Base-by-base conservation (phyloP, 306 rosid genomes). In the Begonia peltatifolia region DNA sequence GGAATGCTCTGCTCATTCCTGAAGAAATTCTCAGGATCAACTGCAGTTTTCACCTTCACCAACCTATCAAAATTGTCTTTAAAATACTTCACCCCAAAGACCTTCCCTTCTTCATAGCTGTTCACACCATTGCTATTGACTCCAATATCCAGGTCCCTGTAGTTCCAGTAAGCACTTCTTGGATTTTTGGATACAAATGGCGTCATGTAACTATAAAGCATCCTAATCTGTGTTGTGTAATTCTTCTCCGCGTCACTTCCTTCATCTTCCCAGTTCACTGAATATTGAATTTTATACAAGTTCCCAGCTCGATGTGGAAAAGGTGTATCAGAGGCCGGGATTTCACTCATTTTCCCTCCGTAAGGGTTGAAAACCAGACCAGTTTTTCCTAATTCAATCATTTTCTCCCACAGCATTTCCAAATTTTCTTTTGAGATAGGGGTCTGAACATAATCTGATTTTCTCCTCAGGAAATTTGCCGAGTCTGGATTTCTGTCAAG, bases 291-390 rank as follows among this genome's bases (percentile, higher is more conserved):
- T 16, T 59, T 59, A 51, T 53, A 47, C 1, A 59, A 13, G 47
- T 59, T 59, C 18, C 63, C 63, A 47, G 63, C 63, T 38, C 63
- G 38, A 23, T 59, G 63, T 1, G 63, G 63, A 9, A 59, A 59
- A 14, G 63, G 63, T 12, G 63, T 59, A 14, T 50, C 63, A 15
- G 63, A 59, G 41, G 56, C n/a, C 10, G 63, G 17, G 4, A 59
- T 59, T n/a, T 59, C 62, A 2, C 25, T 60, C 69, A 81, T 78
- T 67, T 58, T 76, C 65, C 89, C 89, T 38, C 89, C 84, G 47
- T 81, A 81, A 14, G 89, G 84, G 50, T 81, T 69, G 59, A 74
- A 72, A 12, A 55, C 63, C 20, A 81, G 49, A 10, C 10, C 13
- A 2, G 64, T 58, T 2, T 51, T 56, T 47, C 64, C 72, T 53